Conservation (phyloP, 176 grass and related monocot species). For the Carex scoparia region DNA sequence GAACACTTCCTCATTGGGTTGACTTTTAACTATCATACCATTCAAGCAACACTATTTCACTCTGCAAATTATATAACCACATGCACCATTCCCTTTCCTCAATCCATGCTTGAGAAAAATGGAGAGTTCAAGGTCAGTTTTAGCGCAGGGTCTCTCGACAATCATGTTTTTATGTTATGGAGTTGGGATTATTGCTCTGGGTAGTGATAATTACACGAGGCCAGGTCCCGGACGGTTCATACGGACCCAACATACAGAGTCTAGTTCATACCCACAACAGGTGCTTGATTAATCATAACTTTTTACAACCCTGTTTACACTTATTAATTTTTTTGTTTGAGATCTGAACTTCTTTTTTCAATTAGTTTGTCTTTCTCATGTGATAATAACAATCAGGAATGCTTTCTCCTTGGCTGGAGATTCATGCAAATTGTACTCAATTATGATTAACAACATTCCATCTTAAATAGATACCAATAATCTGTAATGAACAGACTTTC, state of each 20-base stretch:
- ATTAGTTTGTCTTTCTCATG: no score
- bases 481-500: no score
- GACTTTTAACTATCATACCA: no score
- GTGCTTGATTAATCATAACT: conserved; percentile 8
- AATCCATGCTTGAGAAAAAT: conserved; percentile 17
- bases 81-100: conserved; percentile 9
- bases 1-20: no score
- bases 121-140: conserved; percentile 40
- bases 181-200: neutral
- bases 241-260: conserved; percentile 18
- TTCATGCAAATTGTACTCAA: no score
- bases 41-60: no score
- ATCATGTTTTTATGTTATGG: conserved; percentile 21
- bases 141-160: conserved; percentile 43
- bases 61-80: no score
- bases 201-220: conserved; percentile 40
- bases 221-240: conserved; percentile 39
- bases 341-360: neutral
- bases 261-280: conserved; percentile 59
- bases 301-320: neutral
- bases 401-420: no score
- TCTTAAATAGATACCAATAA: no score
- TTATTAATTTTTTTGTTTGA: no score
- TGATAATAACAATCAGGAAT: no score
- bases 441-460: no score